Conservation (phyloP, 2,329 filamentous ascomycete genomes). For the Orbilia javanica region DNA sequence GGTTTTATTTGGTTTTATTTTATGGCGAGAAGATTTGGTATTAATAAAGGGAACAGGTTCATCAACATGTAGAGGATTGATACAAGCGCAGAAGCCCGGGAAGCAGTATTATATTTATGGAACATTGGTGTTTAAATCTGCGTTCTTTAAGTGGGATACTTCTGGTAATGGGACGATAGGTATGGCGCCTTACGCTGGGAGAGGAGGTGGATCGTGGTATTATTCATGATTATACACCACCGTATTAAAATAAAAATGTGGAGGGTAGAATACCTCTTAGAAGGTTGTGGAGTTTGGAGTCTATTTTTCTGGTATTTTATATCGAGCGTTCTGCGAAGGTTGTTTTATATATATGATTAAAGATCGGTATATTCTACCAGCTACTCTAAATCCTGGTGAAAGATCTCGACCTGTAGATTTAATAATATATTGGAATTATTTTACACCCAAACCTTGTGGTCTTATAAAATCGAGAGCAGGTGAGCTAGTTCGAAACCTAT, state of each 20-base stretch:
- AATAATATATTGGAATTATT: too few relatives aligned
- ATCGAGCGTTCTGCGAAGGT: too few relatives aligned
- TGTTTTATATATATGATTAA: too few relatives aligned
- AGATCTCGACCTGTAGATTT: too few relatives aligned
- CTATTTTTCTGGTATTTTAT: background rate
- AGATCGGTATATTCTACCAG: too few relatives aligned
- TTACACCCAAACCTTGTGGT: background rate
- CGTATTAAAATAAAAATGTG: background rate
- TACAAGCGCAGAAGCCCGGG: slow-evolving; percentile 39
- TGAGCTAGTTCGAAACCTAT: background rate
- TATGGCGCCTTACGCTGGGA: slow-evolving; percentile 44
- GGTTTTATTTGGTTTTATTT: background rate
- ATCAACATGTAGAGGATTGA: slow-evolving; percentile 44
- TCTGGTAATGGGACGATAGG: slow-evolving; percentile 43
- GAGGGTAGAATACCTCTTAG: background rate
- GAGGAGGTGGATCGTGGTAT: slow-evolving; percentile 23
- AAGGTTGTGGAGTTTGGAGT: background rate
- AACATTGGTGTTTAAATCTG: slow-evolving; percentile 40
- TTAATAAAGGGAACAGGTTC: slow-evolving; percentile 20
- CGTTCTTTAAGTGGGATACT: slow-evolving; percentile 57
- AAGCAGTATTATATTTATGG: slow-evolving; percentile 43
- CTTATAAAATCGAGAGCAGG: background rate
- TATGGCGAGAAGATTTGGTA: background rate
- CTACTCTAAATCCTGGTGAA: too few relatives aligned
- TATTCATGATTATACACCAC: slow-evolving; percentile 18